phyloP scores from a whole-genome alignment of 352 stramenopile species.

The Aphanomyces astaci region DNA sequence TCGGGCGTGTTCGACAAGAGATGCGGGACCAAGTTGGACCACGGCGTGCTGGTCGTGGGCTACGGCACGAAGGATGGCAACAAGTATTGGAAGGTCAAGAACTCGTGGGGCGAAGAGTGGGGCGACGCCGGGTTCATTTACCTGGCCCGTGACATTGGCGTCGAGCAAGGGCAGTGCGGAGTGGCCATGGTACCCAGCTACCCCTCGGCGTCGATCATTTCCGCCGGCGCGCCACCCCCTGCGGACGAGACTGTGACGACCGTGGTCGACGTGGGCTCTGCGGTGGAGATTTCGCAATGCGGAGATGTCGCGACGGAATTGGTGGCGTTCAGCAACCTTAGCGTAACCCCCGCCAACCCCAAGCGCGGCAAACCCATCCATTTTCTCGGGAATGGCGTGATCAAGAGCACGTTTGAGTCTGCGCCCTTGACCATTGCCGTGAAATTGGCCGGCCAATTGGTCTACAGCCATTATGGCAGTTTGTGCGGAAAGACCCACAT shows the following conservation, averaged over 20 bases:
- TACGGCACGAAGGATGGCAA: constrained; percentile 86
- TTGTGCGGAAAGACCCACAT: constrained; percentile 73
- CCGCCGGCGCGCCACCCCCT: background rate
- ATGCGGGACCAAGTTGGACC: constrained; percentile 91
- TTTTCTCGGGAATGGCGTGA: constrained; percentile 60
- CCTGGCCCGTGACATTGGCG: constrained; percentile 41
- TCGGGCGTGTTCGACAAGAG: constrained; percentile 82
- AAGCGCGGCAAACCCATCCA: constrained; percentile 66
- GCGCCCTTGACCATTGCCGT: constrained; percentile 55
- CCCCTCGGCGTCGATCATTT: constrained; percentile 40
- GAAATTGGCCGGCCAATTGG: constrained; percentile 55
- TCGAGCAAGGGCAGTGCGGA: constrained; percentile 44
- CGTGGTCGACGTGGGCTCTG: constrained; percentile 27
- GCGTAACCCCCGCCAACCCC: constrained; percentile 51
- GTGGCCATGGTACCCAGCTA: constrained; percentile 51
- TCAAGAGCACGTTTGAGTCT: constrained; percentile 51
- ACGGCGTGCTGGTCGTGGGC: constrained; percentile 93
- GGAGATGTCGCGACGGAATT: constrained; percentile 53
- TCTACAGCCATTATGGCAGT: constrained; percentile 65
- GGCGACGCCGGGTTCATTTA: constrained; percentile 86
- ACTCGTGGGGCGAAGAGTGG: constrained; percentile 93
- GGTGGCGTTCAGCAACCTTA: constrained; percentile 62
- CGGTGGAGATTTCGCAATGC: constrained; percentile 72
- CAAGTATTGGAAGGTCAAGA: constrained; percentile 95
- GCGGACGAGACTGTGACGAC: background rate